phyloP scores from a whole-genome alignment of 257 asterid species.

The Lithospermum erythrorhizon region DNA sequence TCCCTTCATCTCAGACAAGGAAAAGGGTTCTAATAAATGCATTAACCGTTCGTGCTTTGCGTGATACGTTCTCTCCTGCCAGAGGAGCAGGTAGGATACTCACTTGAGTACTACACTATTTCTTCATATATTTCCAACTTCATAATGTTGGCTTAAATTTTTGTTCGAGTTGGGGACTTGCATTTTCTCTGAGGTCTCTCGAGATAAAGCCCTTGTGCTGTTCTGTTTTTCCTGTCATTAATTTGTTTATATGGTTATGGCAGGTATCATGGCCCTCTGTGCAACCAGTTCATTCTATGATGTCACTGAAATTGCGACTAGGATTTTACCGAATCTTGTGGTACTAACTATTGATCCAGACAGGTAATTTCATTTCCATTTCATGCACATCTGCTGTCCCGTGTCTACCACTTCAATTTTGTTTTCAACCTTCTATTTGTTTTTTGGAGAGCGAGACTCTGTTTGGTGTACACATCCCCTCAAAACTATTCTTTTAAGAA shows the following conservation, averaged over 20 bases:
- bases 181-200: constrained; percentile 7
- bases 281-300: constrained; percentile 95
- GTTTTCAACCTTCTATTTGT: not conserved
- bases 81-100: constrained; percentile 80
- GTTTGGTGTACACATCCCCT: not conserved
- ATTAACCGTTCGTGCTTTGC: constrained; percentile 92
- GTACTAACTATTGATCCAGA: constrained; percentile 90
- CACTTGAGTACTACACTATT: not conserved
- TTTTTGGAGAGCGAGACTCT: not conserved
- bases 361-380: constrained; percentile 44
- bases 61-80: constrained; percentile 95
- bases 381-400: not conserved
- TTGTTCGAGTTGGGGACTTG: constrained; percentile 1
- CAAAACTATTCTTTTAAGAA: not conserved
- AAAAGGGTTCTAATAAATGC: constrained; percentile 96
- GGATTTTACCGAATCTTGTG: constrained; percentile 79
- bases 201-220: not conserved
- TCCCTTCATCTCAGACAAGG: constrained; percentile 60
- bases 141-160: constrained; percentile 6
- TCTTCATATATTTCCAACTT: not conserved
- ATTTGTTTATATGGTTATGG: constrained; percentile 13
- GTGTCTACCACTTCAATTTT: not conserved
- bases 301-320: constrained; percentile 84
- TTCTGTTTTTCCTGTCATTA: not conserved
- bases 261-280: constrained; percentile 90